Evolutionary conservation across 148 eudicot species (phyloP), one percentile per base, ranked within the genome.

Genomic region (Chenopodium suecicum): DNA sequence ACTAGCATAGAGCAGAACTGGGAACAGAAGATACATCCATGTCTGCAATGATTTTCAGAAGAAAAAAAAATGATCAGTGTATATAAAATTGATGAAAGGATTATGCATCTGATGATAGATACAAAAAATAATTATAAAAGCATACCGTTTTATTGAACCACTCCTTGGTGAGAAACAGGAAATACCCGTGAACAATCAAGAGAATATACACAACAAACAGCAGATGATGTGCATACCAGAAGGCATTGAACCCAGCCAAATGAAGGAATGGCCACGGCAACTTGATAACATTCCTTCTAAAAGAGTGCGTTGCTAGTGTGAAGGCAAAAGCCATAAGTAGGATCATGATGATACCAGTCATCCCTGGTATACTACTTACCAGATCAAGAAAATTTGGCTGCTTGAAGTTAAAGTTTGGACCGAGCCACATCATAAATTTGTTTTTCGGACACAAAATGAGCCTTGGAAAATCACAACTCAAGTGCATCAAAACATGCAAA

Each of bases 181-280:
- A 94, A 86, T 89, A 90, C 4, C 97, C 97, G 86, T 97, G 99
- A 81, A 91, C 44, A 79, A 88, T 48, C 79, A 97, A 83, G 80
- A 97, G 94, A 70, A 82, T 75, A 64, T 92, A 97, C 37, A 90
- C 94, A 47, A 97, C 56, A 23, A 84, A 86, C 31, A 94, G 88
- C 84, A 97, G 75, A 86, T 97, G 99, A 78, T 94, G 99, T 0
- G 98, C 91, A 80, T 94, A 94, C 98, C 98, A 97, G 58, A 97
- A 97, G 68, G 96, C 85, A 85, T 94, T 97, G 64, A 97, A 97
- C 68, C 99, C 99, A 4, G 98, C 98, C 84, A 97, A 81, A 52
- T 86, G 83, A 76, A 82, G 87, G 62, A 97, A 90, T 11, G 91
- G 94, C 91, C 87, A 82, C 5, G 93, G 93, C 83, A 97, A 84